Base-by-base conservation (phyloP, 73 alveolate genomes). In the Paramecium biaurelia region DNA sequence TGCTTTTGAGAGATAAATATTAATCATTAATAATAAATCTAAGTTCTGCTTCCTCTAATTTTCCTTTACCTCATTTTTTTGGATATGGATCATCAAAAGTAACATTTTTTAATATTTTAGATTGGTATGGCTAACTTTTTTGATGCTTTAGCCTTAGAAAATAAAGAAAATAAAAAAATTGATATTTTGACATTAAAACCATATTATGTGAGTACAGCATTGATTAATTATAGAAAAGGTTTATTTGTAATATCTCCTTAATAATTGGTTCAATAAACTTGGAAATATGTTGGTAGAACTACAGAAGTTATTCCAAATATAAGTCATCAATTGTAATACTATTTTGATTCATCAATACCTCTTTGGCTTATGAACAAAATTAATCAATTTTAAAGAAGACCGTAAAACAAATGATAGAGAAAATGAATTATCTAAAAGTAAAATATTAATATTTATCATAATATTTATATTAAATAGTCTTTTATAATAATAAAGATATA, bases 131-230 rank as follows among this genome's bases (percentile, higher is more conserved):
- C 70, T 42, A 34, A n/a, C 32, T 79, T 42, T 79, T 30, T 47
- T 23, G 41, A 79, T 30, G 70, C 90, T 10, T 43, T 79, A 45
- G 32, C 63, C 7, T 79, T 79, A 79, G 90, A 79, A 79, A 18
- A 18, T 9, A 5, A 79, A 34, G 63, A 11, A 5, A 72, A 72
- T 72, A 18, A 53, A n/a, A 53, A 53, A 53, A 35, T 72, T 18
- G 74, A 79, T 79, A 23, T 47, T 8, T 24, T 79, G 20, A 47
- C 90, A 79, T 43, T 79, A 42, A 41, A 45, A 45, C 90, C 90
- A 21, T 42, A 18, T 23, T 79, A 2, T 45, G 90, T 79, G 74
- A 30, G 63, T 12, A 79, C 90, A 3, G 74, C 76, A 10, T 20
- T 79, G 20, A 47, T 79, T 21, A 32, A 63, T 42, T 42, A 30